Base-by-base conservation (phyloP, 331 rosid genomes). In the Ulmus americana region DNA sequence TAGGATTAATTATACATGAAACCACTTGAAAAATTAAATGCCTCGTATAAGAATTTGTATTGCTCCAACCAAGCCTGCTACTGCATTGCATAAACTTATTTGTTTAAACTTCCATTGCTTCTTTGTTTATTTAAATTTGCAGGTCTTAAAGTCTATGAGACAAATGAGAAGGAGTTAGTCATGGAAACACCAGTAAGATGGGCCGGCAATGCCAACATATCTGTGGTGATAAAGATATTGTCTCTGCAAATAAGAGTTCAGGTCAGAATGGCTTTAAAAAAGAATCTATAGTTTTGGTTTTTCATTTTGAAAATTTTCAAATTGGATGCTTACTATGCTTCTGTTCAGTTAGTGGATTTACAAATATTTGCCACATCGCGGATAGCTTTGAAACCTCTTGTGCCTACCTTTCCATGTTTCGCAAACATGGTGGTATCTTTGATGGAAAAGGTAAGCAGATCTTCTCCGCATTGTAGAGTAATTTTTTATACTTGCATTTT, bases 341-440 rank as follows among this genome's bases (percentile, higher is more conserved):
- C 69, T 70, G 77, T 62, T 69, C 90, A 90, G 99, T 71, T 87
- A 78, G 77, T 84, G 41, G 95, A 90, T 79, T 42, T 94, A 18
- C 99, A 90, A 76, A 42, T 94, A 66, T 85, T 82, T 90, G 81
- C 76, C 0, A 8, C 77, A 6, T 86, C 87, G 0, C 84, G 99
- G 69, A 50, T 90, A 63, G 43, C 86, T 70, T 74, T 94, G 77
- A 90, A 83, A 75, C 99, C 99, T 62, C 83, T 94, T 38, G 99
- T 94, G 52, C 91, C 99, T 52, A 80, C 99, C 53, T 72, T 94
- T 70, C 99, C 97, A 42, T 94, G 99, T 75, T 94, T 94, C 70
- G 81, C 88, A 35, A 87, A 79, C 78, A 76, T 87, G 66, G 80
- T 77, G 16, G 85, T 82, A 7, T 94, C 97, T 41, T 81, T 94